phyloP scores from a whole-genome alignment of 1,284 basidiomycete species.

The Irpex rosettiformis region DNA sequence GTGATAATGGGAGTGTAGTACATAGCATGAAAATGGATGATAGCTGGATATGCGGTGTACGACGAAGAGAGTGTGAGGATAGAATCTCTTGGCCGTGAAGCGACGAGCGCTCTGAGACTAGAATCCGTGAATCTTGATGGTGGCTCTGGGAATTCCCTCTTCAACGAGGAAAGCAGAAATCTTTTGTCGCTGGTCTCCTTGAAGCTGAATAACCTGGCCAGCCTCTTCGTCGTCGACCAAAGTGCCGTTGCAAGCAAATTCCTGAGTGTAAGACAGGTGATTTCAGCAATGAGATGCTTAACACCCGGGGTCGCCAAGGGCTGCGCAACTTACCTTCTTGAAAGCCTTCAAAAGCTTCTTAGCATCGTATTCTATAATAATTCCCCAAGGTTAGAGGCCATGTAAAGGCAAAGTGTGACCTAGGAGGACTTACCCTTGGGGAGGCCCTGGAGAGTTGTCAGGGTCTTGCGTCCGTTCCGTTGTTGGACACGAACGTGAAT shows the following conservation, averaged over 20 bases:
- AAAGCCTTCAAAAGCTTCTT: conserved; percentile 99
- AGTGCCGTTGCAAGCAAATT: conserved; percentile 99
- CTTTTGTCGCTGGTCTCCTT: conserved; percentile 96
- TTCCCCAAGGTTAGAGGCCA: conserved; percentile 8
- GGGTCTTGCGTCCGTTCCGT: conserved; percentile 97
- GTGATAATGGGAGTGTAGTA: conserved; percentile 14
- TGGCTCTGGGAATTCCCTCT: conserved; percentile 68
- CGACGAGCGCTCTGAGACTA: conserved; percentile 32
- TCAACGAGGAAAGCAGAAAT: conserved; percentile 85
- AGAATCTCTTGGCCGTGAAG: background rate
- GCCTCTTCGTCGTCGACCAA: conserved; percentile 96
- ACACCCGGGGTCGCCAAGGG: background rate
- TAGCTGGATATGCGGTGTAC: background rate
- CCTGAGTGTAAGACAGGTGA: conserved; percentile 42
- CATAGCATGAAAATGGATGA: conserved; percentile 7
- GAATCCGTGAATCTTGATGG: conserved; percentile 88
- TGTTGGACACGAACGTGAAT: conserved; percentile 98
- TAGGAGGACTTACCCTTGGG: conserved; percentile 70
- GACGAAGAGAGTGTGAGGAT: background rate
- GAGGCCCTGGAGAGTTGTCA: conserved; percentile 97
- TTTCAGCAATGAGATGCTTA: conserved; percentile 7
- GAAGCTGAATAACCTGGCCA: conserved; percentile 98
- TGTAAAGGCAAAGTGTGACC: background rate
- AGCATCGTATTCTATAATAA: conserved; percentile 81
- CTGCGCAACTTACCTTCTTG: conserved; percentile 69